A percentile compares a stretch with the other conserved stretches of the same genome.
These are phyloP conservation scores for Colletotrichum falcatum DNA, from an alignment of 2,329 filamentous ascomycete species.

Conservation along the genomic window DNA sequence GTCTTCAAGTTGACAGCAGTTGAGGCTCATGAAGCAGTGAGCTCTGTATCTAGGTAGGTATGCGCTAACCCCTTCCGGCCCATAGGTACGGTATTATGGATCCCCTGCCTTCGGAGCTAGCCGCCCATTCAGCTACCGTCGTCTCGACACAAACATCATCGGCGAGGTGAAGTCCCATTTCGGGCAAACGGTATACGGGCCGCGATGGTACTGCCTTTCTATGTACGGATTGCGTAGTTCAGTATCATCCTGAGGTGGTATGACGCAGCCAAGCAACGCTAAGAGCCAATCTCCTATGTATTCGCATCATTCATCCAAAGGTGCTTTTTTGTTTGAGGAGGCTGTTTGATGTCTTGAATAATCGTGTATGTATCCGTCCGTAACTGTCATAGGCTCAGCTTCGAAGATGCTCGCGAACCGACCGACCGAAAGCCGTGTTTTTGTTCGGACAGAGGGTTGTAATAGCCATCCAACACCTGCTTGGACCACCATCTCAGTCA, in stretches of 20 bases:
- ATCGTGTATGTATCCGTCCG: slow-evolving; percentile 1
- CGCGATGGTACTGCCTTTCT: too few relatives aligned
- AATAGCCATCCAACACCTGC: neutral
- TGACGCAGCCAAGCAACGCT: slow-evolving; percentile 3
- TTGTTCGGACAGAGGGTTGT: neutral
- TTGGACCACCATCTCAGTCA: neutral
- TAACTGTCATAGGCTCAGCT: neutral
- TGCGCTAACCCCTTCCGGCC: slow-evolving; percentile 30
- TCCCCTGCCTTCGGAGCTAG: slow-evolving; percentile 35
- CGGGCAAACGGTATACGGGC: neutral
- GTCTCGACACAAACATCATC: slow-evolving; percentile 15
- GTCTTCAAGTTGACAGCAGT: slow-evolving; percentile 35
- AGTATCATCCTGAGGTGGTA: neutral
- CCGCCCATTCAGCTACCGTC: neutral
- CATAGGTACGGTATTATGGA: neutral
- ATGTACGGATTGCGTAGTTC: neutral
- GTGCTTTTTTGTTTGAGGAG: neutral
- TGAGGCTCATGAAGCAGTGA: slow-evolving; percentile 19
- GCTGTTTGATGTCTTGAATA: slow-evolving; percentile 17
- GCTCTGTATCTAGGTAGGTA: too few relatives aligned
- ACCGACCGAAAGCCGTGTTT: neutral
- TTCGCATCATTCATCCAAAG: neutral
- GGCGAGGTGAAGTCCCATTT: slow-evolving; percentile 11
- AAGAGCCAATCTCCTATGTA: neutral
- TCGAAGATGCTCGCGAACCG: neutral